These are phyloP conservation scores for Aciculosporium take DNA, from an alignment of 2,329 filamentous ascomycete species.

Conservation along the genomic window DNA sequence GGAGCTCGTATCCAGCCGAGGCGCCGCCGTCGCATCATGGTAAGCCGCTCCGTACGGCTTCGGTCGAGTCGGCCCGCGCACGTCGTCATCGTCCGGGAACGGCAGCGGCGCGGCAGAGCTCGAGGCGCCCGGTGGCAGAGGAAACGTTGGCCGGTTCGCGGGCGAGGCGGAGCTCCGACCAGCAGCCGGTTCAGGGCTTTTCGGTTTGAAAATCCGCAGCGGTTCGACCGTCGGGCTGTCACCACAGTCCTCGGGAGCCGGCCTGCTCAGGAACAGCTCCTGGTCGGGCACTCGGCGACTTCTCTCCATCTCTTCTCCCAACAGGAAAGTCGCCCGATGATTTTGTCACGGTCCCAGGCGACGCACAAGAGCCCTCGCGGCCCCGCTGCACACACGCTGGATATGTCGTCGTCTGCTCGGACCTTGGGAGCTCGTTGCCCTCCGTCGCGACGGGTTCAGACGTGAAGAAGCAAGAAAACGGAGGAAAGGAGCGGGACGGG, in stretches of 20 bases:
- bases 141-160: constrained; percentile 44
- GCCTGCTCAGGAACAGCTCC: constrained; percentile 65
- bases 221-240: constrained; percentile 74
- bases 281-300: constrained; percentile 57
- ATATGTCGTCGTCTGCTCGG: too few species aligned
- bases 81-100: constrained; percentile 54
- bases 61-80: constrained; percentile 29
- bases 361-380: not conserved
- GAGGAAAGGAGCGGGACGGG: constrained; percentile 1
- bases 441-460: not conserved
- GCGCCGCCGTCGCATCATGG: constrained; percentile 34
- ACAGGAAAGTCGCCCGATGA: not conserved
- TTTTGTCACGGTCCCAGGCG: not conserved
- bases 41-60: constrained; percentile 32
- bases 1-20: constrained; percentile 41
- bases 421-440: constrained; percentile 1
- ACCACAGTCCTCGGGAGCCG: constrained; percentile 32
- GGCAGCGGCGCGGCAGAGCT: constrained; percentile 53
- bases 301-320: constrained; percentile 29
- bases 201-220: constrained; percentile 70
- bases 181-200: constrained; percentile 46
- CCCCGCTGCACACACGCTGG: constrained; percentile 6
- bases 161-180: constrained; percentile 23
- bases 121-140: constrained; percentile 52
- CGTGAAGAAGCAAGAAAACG: not conserved